These are phyloP conservation scores for Atalantia buxifolia DNA, from an alignment of 345 rosid species.

Conservation along the genomic window DNA sequence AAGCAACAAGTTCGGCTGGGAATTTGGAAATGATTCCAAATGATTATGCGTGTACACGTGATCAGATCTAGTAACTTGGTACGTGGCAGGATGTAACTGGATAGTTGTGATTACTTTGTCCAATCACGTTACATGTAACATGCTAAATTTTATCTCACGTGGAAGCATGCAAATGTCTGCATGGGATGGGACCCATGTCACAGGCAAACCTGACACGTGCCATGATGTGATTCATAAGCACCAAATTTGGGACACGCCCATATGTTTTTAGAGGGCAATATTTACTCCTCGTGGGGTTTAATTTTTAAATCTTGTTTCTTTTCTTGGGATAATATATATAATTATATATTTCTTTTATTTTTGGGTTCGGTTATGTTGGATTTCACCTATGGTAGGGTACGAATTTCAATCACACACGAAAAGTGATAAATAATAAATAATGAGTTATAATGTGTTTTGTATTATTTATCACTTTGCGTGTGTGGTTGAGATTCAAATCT, in stretches of 20 bases:
- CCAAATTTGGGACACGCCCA: slow-evolving; percentile 10
- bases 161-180: slow-evolving; percentile 31
- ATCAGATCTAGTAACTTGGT: slow-evolving; percentile 5
- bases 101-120: not conserved
- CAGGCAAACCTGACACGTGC: slow-evolving; percentile 42
- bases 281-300: not conserved
- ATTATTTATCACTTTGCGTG: too few species aligned
- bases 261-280: not conserved
- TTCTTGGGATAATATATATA: too few species aligned
- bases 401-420: too few species aligned
- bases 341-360: too few species aligned
- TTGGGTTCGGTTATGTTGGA: too few species aligned
- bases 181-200: slow-evolving; percentile 35
- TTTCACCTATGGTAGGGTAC: too few species aligned
- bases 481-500: too few species aligned
- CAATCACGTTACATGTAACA: slow-evolving; percentile 27
- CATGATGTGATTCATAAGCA: slow-evolving; percentile 16
- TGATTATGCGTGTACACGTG: slow-evolving; percentile 25
- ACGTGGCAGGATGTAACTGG: slow-evolving; percentile 30
- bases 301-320: too few species aligned
- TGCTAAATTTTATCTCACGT: slow-evolving; percentile 43
- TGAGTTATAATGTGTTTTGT: too few species aligned
- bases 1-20: not conserved
- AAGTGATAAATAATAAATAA: too few species aligned
- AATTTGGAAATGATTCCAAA: not conserved